Evolutionary conservation across 345 rosid genomes (phyloP).

Genomic region (Toxicodendron radicans): DNA sequence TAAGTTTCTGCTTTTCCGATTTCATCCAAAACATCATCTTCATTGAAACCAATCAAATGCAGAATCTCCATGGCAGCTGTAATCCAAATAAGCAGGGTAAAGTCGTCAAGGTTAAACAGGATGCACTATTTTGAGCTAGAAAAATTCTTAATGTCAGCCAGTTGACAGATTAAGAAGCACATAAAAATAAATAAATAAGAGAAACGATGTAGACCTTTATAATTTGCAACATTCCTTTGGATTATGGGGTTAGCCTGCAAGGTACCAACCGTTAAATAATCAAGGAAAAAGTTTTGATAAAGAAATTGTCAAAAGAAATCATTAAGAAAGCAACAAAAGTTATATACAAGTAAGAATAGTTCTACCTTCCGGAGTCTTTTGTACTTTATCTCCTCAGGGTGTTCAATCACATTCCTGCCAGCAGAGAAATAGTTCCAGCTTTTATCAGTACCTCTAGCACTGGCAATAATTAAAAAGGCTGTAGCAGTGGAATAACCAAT

Average conservation of each 20-base stretch:
- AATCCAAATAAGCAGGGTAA: slow-evolving; percentile 10
- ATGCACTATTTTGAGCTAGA: background rate
- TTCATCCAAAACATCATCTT: slow-evolving; percentile 52
- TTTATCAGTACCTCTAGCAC: slow-evolving; percentile 4
- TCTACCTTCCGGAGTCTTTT: slow-evolving; percentile 80
- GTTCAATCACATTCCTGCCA: slow-evolving; percentile 76
- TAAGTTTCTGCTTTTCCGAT: slow-evolving; percentile 60
- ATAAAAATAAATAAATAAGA: background rate
- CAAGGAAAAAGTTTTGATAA: background rate
- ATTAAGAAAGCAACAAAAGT: background rate
- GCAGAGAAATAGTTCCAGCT: slow-evolving; percentile 9
- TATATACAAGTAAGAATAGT: background rate
- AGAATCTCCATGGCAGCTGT: slow-evolving; percentile 90
- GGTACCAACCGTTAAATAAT: slow-evolving; percentile 10
- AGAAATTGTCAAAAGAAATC: background rate
- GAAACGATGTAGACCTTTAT: slow-evolving; percentile 48
- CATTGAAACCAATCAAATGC: slow-evolving; percentile 65
- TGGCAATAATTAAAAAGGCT: background rate
- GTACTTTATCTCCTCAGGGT: slow-evolving; percentile 72
- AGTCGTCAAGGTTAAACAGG: background rate
- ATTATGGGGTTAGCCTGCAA: slow-evolving; percentile 81
- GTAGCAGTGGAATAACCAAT: background rate
- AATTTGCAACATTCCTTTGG: slow-evolving; percentile 58
- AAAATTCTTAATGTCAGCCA: background rate
- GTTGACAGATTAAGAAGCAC: no score